phyloP scores from a whole-genome alignment of 306 rosid genomes.

The Leucaena leucocephala region DNA sequence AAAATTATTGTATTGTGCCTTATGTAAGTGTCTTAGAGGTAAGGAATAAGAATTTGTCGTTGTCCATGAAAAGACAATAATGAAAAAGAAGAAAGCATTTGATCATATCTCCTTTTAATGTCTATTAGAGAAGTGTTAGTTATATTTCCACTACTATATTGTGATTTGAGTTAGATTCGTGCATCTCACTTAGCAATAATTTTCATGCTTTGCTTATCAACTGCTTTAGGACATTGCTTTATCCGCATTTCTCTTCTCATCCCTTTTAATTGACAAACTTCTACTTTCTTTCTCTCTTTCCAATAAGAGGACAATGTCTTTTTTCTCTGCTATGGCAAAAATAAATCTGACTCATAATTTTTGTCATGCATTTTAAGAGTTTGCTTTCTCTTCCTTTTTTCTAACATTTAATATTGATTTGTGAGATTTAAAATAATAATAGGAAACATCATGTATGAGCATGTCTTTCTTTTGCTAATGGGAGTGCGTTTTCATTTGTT shows the following conservation, averaged over 20 bases:
- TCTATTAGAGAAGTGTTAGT: constrained; percentile 22
- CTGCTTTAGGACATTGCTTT: background rate
- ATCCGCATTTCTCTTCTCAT: background rate
- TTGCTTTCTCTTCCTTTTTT: background rate
- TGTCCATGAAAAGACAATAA: constrained; percentile 32
- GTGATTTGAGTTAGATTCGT: constrained; percentile 17
- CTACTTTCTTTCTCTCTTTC: background rate
- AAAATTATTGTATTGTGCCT: background rate
- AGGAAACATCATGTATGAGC: background rate
- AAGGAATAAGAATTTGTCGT: constrained; percentile 28
- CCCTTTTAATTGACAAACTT: background rate
- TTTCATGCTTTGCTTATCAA: constrained; percentile 21
- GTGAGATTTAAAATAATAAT: background rate
- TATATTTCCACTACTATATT: constrained; percentile 30
- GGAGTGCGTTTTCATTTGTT: background rate
- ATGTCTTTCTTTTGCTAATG: background rate
- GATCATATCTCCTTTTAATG: constrained; percentile 19
- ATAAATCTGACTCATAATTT: background rate
- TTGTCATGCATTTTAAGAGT: background rate
- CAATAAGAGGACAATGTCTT: background rate
- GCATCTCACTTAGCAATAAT: constrained; percentile 3
- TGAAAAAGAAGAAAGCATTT: constrained; percentile 9
- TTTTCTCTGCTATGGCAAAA: background rate
- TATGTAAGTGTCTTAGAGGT: background rate
- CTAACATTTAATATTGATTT: background rate